Percentiles rank a stretch among this genome's conserved stretches.
Evolutionary conservation across 1,139 yeast genomes (phyloP).

Genomic region (Meyerozyma elateridarum): DNA sequence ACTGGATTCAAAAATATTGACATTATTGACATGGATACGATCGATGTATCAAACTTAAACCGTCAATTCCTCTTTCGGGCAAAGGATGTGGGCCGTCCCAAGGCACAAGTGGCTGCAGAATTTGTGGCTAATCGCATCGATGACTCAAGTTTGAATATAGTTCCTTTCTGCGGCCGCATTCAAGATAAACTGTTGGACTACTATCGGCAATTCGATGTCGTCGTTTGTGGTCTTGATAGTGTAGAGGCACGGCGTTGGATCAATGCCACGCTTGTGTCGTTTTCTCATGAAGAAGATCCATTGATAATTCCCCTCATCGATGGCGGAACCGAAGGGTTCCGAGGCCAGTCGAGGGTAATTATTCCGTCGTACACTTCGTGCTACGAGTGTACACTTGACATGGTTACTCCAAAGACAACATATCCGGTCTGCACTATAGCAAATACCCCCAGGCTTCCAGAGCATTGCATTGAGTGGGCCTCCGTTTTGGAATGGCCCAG

Average conservation of each 20-base stretch:
- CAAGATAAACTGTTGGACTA: constrained; percentile 67
- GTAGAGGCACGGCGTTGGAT: constrained; percentile 93
- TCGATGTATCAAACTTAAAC: constrained; percentile 84
- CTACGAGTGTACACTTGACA: constrained; percentile 85
- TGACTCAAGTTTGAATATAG: constrained; percentile 41
- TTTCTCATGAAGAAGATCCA: constrained; percentile 48
- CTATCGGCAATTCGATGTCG: constrained; percentile 64
- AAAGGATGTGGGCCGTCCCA: constrained; percentile 71
- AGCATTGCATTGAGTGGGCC: constrained; percentile 94
- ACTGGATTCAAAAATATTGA: constrained; percentile 72
- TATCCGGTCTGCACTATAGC: constrained; percentile 95
- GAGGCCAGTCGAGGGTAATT: constrained; percentile 88
- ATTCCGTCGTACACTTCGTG: constrained; percentile 84
- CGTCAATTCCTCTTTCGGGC: constrained; percentile 81
- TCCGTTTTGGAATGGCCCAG: constrained; percentile 72
- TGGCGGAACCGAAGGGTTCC: constrained; percentile 94
- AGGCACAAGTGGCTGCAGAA: constrained; percentile 75
- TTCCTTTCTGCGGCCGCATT: constrained; percentile 59
- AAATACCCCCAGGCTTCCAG: constrained; percentile 87
- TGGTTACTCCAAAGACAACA: constrained; percentile 64
- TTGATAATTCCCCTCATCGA: constrained; percentile 77
- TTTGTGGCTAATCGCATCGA: constrained; percentile 48
- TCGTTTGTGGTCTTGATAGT: constrained; percentile 85
- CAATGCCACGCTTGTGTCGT: constrained; percentile 63
- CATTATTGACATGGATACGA: constrained; percentile 92